Evolutionary conservation across 495 filamentous ascomycete genomes (phyloP), one percentile per base, ranked within the genome.

Genomic region (Trichoderma gamsii): DNA sequence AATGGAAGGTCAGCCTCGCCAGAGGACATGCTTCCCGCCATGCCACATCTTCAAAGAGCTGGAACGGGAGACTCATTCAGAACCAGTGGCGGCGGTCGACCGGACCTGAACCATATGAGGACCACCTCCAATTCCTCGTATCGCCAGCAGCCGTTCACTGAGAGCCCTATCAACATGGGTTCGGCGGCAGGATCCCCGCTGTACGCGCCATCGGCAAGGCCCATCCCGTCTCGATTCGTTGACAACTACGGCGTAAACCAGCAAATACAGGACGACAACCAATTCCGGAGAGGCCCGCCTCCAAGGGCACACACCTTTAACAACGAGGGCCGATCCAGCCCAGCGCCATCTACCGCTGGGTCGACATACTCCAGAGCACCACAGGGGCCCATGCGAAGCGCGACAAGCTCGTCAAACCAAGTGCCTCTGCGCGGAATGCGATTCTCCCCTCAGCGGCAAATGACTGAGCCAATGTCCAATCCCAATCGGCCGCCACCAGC

Each of bases 401-500:
- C 78, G 56, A 81, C 80, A n/a, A 49, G 15, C 44, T 6, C 44
- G n/a, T 12, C 56, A 2, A 73, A 72, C 46, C 79, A 77, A 2
- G 66, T 79, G 65, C 75, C 76, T 9, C 73, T 77, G 7, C 75
- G 72, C 41, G 71, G 70, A 15, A 75, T 74, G 63, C 77, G 71
- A 67, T 77, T 72, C 61, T 71, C 75, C 18, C 83, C 80, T 21
- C 76, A 80, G 63, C 71, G 83, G 27, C 82, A 83, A 67, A 81
- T 84, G 80, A 85, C 83, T 9, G 82, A 80, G 12, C 83, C 83
- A 9, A 76, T 79, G 63, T 74, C 76, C 12, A 68, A 70, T 21
- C 23, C 29, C 35, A 38, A 38, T 38, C 35, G 35, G 5, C 8
- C 35, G 25, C 5, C 41, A 38, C 59, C 56, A n/a, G 25, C 35